Conservation (phyloP, 1,284 basidiomycete genomes). For the Irpex sp. region DNA sequence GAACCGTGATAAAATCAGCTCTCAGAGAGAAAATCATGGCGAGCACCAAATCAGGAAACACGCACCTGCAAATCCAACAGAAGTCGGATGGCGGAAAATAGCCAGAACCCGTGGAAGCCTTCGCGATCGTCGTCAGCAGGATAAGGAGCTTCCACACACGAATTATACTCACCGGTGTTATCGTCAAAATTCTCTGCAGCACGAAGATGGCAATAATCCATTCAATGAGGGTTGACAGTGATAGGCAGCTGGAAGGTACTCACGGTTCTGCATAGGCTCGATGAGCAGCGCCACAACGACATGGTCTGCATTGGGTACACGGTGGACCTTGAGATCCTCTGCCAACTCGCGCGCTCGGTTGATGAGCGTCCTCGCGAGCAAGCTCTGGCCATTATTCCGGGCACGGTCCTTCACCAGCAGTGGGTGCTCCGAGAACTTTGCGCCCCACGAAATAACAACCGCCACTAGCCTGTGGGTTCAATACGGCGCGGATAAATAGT, state of each 20-base stretch:
- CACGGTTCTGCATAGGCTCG: constrained; percentile 77
- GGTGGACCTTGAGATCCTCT: constrained; percentile 80
- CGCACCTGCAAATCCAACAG: constrained; percentile 66
- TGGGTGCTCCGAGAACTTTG: constrained; percentile 86
- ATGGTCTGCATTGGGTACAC: constrained; percentile 75
- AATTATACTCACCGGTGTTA: constrained; percentile 43
- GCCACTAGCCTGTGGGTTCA: constrained; percentile 51
- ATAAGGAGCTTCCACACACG: not conserved
- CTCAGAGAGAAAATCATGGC: not conserved
- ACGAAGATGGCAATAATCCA: not conserved
- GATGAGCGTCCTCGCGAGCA: constrained; percentile 73
- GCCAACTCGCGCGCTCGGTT: constrained; percentile 78
- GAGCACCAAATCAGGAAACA: constrained; percentile 2
- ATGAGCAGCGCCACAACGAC: constrained; percentile 72
- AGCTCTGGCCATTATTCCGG: constrained; percentile 65
- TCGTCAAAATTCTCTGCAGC: constrained; percentile 60
- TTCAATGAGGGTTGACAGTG: not conserved
- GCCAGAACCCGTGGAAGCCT: constrained; percentile 82
- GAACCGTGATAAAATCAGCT: not conserved
- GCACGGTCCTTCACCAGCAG: constrained; percentile 73
- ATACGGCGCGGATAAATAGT: not conserved
- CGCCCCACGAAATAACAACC: constrained; percentile 87
- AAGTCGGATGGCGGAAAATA: constrained; percentile 70
- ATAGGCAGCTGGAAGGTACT: constrained; percentile 28
- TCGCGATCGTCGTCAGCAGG: not conserved